A percentile compares a stretch with the other conserved stretches of the same genome.
Conservation (phyloP, 257 asterid species). For the Solanum corneliomulleri region DNA sequence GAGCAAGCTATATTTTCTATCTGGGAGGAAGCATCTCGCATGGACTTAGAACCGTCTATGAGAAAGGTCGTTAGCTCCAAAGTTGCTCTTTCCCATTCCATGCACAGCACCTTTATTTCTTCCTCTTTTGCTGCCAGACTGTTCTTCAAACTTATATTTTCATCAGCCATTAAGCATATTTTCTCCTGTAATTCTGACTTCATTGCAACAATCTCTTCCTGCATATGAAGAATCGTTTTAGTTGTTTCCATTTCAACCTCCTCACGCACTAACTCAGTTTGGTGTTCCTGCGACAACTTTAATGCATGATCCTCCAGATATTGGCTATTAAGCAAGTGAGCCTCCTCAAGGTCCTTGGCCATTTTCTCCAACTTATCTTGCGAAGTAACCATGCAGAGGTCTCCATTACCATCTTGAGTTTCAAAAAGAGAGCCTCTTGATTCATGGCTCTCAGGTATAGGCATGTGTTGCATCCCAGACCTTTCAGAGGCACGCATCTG, state of each 20-base stretch:
- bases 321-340: constrained; percentile 22
- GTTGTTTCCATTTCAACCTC: constrained; percentile 71
- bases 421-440: not conserved
- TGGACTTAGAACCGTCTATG: constrained; percentile 67
- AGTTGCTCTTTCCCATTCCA: constrained; percentile 84
- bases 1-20: constrained; percentile 47
- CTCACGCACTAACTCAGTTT: constrained; percentile 35
- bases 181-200: constrained; percentile 44
- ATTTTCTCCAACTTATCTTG: constrained; percentile 45
- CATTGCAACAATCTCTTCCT: constrained; percentile 54
- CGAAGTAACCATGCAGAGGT: constrained; percentile 10
- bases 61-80: constrained; percentile 75
- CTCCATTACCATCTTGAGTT: constrained; percentile 18
- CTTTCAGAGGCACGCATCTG: constrained; percentile 15
- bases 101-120: constrained; percentile 34
- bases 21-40: constrained; percentile 58
- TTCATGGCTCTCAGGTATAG: not conserved
- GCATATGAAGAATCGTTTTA: constrained; percentile 51
- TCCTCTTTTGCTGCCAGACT: constrained; percentile 51
- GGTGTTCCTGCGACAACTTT: constrained; percentile 25
- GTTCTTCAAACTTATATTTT: constrained; percentile 43
- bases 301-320: constrained; percentile 32
- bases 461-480: constrained; percentile 1
- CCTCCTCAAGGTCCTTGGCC: constrained; percentile 41
- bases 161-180: constrained; percentile 48